Conservation (phyloP, 2,329 filamentous ascomycete genomes). For the Paramyrothecium sp. region DNA sequence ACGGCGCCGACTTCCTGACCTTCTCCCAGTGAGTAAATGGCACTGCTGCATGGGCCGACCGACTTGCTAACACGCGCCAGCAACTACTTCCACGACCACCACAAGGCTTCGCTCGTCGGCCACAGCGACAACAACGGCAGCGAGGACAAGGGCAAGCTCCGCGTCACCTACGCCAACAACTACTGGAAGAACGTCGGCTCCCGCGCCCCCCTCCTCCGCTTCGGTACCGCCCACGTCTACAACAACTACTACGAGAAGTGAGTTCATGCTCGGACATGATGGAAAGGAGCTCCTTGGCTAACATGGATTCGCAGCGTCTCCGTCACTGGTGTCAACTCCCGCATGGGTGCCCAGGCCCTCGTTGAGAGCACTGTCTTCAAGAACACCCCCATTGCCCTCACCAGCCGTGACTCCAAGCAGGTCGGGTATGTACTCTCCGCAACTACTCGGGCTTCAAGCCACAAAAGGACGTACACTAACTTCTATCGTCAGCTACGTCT, state of each 20-base stretch:
- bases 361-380: slow-evolving; percentile 51
- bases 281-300: not conserved
- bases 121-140: slow-evolving; percentile 55
- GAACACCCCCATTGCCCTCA: slow-evolving; percentile 28
- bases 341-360: slow-evolving; percentile 49
- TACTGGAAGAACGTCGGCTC: slow-evolving; percentile 60
- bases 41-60: slow-evolving; percentile 7
- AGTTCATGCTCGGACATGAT: not conserved
- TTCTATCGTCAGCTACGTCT: slow-evolving; percentile 16
- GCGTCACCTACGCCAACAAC: slow-evolving; percentile 63
- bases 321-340: slow-evolving; percentile 47
- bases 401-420: slow-evolving; percentile 32
- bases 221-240: slow-evolving; percentile 58
- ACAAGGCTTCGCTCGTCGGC: slow-evolving; percentile 54
- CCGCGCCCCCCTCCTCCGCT: slow-evolving; percentile 58
- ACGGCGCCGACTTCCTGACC: slow-evolving; percentile 58
- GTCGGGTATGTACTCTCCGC: slow-evolving; percentile 26
- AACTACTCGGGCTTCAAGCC: not conserved
- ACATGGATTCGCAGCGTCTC: slow-evolving; percentile 20
- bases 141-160: slow-evolving; percentile 58
- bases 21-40: slow-evolving; percentile 35
- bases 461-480: not conserved
- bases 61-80: slow-evolving; percentile 16
- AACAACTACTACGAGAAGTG: slow-evolving; percentile 25
- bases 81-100: slow-evolving; percentile 2